A percentile compares a stretch with the other conserved stretches of the same genome.
These are phyloP conservation scores for Mycosphaerella sp. DNA, from an alignment of 2,329 filamentous ascomycete genomes.

Conservation along the genomic window DNA sequence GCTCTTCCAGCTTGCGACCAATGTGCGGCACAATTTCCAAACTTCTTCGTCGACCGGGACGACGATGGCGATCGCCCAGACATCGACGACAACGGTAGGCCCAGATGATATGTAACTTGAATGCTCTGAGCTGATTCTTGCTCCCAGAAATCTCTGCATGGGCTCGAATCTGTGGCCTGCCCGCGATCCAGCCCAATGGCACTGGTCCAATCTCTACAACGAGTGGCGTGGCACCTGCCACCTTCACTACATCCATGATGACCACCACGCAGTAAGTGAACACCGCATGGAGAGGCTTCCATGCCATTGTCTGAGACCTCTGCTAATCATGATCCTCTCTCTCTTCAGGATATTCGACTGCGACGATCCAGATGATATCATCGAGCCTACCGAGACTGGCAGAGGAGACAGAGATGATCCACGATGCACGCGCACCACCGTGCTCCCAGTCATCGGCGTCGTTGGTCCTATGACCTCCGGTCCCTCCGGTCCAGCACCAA, in stretches of 20 bases:
- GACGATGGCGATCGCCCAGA: constrained; percentile 7
- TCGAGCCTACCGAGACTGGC: neutral
- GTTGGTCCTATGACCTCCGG: neutral
- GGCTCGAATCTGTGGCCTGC: constrained; percentile 5
- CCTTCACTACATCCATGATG: neutral
- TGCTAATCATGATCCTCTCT: too few relatives aligned
- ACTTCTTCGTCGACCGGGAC: constrained; percentile 9
- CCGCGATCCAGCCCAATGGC: neutral
- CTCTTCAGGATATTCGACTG: neutral
- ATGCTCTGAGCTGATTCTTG: neutral
- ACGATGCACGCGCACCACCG: constrained; percentile 4
- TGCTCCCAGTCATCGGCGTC: neutral
- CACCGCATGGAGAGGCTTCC: too few relatives aligned
- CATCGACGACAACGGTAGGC: neutral
- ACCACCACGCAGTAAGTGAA: neutral
- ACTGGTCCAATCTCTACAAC: neutral
- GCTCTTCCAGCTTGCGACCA: constrained; percentile 11
- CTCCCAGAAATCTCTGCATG: constrained; percentile 2
- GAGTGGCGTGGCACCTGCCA: neutral
- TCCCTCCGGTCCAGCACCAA: neutral
- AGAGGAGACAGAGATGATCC: neutral
- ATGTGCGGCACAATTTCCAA: constrained; percentile 10
- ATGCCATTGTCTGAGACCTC: too few relatives aligned
- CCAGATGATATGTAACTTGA: neutral
- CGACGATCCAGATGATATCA: neutral